Evolutionary conservation across 345 rosid genomes (phyloP), one percentile per base, ranked within the genome.

Genomic region (Eucalyptus cloeziana): DNA sequence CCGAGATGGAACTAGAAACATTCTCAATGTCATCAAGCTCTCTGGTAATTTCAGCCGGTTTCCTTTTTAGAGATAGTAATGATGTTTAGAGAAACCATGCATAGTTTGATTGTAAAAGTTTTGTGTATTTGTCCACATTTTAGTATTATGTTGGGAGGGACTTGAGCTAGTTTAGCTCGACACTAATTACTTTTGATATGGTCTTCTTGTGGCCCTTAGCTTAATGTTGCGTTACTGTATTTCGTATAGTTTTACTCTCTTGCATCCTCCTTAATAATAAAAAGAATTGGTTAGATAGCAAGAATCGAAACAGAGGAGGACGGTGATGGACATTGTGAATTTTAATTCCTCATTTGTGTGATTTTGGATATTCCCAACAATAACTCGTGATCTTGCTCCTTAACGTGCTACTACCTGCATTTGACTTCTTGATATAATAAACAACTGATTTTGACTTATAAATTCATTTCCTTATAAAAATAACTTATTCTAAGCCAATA

Each of bases 291-390:
- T 56, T 21, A 56, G 62, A 21, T 9, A 56, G 62, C 10, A 56
- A 56, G 25, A 24, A 56, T 24, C 3, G 8, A 56, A 54, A 56
- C 5, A 7, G 5, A 21, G 60, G 45, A 9, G 62, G 10, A 56
- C 94, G 27, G 94, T 95, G 95, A 93, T 88, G 25, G 27, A 56
- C 27, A 56, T 21, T 56, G 62, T 21, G 62, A 56, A 56, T 56
- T 56, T 56, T 56, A 24, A 24, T 21, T 24, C 27, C 62, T 56
- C 62, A 22, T 9, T 56, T 21, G 24, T 21, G 5, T 56, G 27
- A 0, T 56, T 56, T 56, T 21, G 62, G 62, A 22, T 8, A 22
- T 7, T 56, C 11, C 27, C 62, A 56, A 56, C 11, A 56, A 56
- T 21, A 56, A 56, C 62, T 7, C 25, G 10, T 24, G 11, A 56